Evolutionary conservation across 169 alveolate species (phyloP).

Genomic region (Sarcocystis neurona): DNA sequence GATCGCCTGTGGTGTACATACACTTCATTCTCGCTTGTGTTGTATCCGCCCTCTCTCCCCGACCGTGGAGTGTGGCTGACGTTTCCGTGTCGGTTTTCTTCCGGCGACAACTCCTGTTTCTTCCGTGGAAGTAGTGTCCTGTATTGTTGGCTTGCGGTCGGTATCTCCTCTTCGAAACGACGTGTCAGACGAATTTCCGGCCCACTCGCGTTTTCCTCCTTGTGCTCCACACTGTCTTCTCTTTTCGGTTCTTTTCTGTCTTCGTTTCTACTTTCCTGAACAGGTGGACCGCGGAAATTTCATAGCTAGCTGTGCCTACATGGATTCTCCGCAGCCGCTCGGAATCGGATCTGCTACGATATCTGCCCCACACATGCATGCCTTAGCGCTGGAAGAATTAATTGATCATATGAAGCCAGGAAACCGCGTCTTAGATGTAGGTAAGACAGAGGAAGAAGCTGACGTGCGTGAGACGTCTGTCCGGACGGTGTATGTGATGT

Average conservation of each 20-base stretch:
- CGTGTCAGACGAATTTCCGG: too few species aligned
- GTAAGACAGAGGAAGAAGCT: conserved; percentile 18
- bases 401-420: conserved; percentile 65
- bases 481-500: too few species aligned
- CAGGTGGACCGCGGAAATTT: conserved; percentile 63
- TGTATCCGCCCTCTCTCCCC: too few species aligned
- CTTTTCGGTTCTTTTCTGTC: neutral
- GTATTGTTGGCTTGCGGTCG: too few species aligned
- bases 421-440: conserved; percentile 76
- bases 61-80: too few species aligned
- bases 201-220: too few species aligned
- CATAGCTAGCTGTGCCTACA: conserved; percentile 30
- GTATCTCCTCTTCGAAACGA: too few species aligned
- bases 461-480: neutral
- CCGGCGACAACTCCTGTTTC: too few species aligned
- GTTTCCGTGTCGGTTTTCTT: neutral
- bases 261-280: neutral
- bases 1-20: too few species aligned
- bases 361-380: conserved; percentile 91
- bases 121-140: neutral
- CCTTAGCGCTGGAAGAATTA: conserved; percentile 75
- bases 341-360: conserved; percentile 75
- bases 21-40: too few species aligned
- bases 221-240: too few species aligned
- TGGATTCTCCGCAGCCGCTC: conserved; percentile 62